Percentiles rank a stretch among this genome's conserved stretches.
phyloP scores from a whole-genome alignment of 192 early-diverging fungal species.

The Phycomyces blakesleeanus region DNA sequence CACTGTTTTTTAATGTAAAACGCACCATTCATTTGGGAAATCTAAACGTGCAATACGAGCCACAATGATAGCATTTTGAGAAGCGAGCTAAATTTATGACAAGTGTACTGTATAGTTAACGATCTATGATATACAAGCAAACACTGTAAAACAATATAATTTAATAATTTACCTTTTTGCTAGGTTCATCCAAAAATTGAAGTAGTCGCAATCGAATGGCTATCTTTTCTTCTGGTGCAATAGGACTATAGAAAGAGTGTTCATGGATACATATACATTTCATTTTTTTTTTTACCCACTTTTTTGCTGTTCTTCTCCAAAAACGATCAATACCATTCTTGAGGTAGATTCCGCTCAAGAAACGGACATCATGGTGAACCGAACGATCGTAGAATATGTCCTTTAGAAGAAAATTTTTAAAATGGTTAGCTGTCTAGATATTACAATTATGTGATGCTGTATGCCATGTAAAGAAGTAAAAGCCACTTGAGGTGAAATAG shows the following conservation, averaged over 20 bases:
- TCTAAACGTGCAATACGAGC: constrained; percentile 85
- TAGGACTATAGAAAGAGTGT: constrained; percentile 43
- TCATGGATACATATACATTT: not conserved
- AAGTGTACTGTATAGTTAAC: too few relatives aligned
- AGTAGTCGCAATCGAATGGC: constrained; percentile 62
- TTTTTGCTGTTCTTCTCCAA: constrained; percentile 76
- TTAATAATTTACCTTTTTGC: constrained; percentile 59
- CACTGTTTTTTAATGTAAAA: not conserved
- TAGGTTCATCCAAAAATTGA: constrained; percentile 65
- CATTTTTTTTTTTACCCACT: constrained; percentile 46
- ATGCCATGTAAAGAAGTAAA: too few relatives aligned
- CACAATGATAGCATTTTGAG: constrained; percentile 71
- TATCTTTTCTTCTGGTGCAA: constrained; percentile 67
- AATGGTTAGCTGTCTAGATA: not conserved
- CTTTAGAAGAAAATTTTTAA: constrained; percentile 35
- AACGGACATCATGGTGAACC: constrained; percentile 62
- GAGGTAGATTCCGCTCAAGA: constrained; percentile 72
- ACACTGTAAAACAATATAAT: too few relatives aligned
- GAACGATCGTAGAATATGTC: constrained; percentile 71
- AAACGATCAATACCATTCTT: constrained; percentile 92
- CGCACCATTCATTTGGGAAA: constrained; percentile 81
- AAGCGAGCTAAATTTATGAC: constrained; percentile 66
- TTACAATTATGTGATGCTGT: too few relatives aligned
- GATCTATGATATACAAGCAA: too few relatives aligned
- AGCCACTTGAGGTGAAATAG: too few relatives aligned